Evolutionary conservation across 2,329 filamentous ascomycete genomes (phyloP).

Genomic region (Cordyceps tenuipes): DNA sequence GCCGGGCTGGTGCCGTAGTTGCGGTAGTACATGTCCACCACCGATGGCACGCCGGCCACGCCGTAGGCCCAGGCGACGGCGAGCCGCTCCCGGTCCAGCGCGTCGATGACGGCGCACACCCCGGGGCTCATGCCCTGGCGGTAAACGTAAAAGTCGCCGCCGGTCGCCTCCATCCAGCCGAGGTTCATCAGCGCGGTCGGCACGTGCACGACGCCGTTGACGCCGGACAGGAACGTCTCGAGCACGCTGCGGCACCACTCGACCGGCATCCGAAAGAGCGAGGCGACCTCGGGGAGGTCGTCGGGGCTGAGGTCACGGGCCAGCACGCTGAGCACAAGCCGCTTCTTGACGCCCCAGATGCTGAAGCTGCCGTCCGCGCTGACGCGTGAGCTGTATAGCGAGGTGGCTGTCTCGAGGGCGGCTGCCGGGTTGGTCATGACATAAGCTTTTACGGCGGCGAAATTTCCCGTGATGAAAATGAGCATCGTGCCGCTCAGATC

Average conservation of each 20-base stretch:
- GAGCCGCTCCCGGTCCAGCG: conserved; percentile 1
- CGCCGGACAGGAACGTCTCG: conserved; percentile 11
- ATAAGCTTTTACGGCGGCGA: neutral
- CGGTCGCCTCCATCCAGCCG: conserved; percentile 14
- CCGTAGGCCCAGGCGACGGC: conserved; percentile 8
- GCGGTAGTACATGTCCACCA: neutral
- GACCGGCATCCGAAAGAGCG: conserved; percentile 9
- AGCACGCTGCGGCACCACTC: conserved; percentile 11
- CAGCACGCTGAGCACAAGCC: neutral
- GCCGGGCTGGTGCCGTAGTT: conserved; percentile 7
- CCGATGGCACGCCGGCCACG: neutral
- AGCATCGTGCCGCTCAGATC: neutral
- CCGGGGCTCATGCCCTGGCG: conserved; percentile 14
- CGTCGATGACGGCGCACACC: conserved; percentile 13
- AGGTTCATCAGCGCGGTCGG: conserved; percentile 13
- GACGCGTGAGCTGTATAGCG: conserved; percentile 13
- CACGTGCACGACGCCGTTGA: conserved; percentile 14
- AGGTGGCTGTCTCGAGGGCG: conserved; percentile 10
- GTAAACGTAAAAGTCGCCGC: conserved; percentile 15
- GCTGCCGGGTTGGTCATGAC: neutral
- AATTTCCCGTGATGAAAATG: conserved; percentile 3
- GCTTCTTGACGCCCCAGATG: conserved; percentile 12
- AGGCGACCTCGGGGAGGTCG: neutral
- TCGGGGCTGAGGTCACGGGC: neutral
- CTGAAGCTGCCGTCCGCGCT: conserved; percentile 8